Evolutionary conservation across 2,329 filamentous ascomycete genomes (phyloP).

Genomic region (Cercospora sp.): DNA sequence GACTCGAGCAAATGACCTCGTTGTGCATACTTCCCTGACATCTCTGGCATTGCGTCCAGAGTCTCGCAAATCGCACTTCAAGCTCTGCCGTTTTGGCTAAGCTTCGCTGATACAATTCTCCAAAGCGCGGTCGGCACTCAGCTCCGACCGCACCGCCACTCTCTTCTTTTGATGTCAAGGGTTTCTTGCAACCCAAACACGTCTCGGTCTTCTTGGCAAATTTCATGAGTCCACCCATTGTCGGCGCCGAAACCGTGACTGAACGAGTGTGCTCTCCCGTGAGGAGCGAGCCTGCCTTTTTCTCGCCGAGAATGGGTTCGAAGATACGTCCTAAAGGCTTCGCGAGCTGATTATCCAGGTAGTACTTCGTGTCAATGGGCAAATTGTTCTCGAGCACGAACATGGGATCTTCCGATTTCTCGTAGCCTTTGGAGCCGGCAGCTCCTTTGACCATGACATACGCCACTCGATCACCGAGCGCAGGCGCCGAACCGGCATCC

Average conservation of each 20-base stretch:
- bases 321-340: constrained; percentile 95
- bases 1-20: constrained; percentile 94
- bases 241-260: constrained; percentile 88
- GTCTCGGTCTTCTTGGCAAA: constrained; percentile 97
- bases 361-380: constrained; percentile 97
- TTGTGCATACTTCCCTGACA: constrained; percentile 98
- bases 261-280: constrained; percentile 93
- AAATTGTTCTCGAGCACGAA: constrained; percentile 97
- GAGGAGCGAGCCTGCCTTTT: constrained; percentile 80
- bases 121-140: constrained; percentile 79
- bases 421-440: constrained; percentile 88
- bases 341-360: constrained; percentile 95
- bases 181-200: constrained; percentile 99
- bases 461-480: constrained; percentile 90
- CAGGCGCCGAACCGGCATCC: constrained; percentile 89
- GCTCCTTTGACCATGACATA: constrained; percentile 97
- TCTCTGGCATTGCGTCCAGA: constrained; percentile 98
- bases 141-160: constrained; percentile 82
- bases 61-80: constrained; percentile 84
- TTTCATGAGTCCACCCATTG: constrained; percentile 93
- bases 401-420: constrained; percentile 95
- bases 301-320: constrained; percentile 94
- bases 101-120: constrained; percentile 91
- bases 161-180: constrained; percentile 76
- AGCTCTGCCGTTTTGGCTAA: constrained; percentile 85